phyloP scores from a whole-genome alignment of 495 filamentous ascomycete species.

The Aspergillus wentii region DNA sequence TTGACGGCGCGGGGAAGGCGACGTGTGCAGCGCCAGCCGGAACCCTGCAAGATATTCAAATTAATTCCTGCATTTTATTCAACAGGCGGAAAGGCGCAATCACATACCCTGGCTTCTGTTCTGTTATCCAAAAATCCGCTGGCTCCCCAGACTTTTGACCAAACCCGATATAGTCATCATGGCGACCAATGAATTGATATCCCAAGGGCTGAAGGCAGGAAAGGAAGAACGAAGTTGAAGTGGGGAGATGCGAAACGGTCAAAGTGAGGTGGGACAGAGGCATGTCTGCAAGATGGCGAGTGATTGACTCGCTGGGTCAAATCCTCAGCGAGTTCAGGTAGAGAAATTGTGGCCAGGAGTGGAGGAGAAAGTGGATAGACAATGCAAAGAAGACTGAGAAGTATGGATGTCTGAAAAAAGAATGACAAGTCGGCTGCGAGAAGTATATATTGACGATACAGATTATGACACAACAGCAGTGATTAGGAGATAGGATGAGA shows the following conservation, averaged over 20 bases:
- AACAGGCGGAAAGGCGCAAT: too few relatives aligned
- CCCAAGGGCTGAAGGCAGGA: conserved; percentile 70
- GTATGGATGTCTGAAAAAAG: too few relatives aligned
- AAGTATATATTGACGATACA: too few relatives aligned
- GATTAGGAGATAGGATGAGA: conserved; percentile 5
- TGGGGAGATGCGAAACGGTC: conserved; percentile 70
- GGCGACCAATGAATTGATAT: conserved; percentile 59
- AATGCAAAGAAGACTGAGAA: too few relatives aligned
- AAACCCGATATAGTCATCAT: conserved; percentile 52
- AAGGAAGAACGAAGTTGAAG: conserved; percentile 76
- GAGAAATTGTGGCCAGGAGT: conserved; percentile 7
- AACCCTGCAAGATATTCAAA: conserved; percentile 30
- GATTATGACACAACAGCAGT: too few relatives aligned
- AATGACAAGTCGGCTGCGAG: too few relatives aligned
- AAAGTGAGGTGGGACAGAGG: conserved; percentile 55
- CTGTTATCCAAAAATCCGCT: conserved; percentile 55
- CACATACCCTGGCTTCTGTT: conserved; percentile 49
- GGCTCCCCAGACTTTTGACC: conserved; percentile 47
- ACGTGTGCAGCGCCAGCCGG: conserved; percentile 51
- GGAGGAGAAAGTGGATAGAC: conserved; percentile 12
- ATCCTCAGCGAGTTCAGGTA: conserved; percentile 7
- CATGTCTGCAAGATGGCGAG: conserved; percentile 29
- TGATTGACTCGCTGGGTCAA: conserved; percentile 8
- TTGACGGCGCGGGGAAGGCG: conserved; percentile 51
- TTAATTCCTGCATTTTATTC: too few relatives aligned